Evolutionary conservation across 768 basidiomycete genomes (phyloP).

Genomic region (Lactarius quietus): DNA sequence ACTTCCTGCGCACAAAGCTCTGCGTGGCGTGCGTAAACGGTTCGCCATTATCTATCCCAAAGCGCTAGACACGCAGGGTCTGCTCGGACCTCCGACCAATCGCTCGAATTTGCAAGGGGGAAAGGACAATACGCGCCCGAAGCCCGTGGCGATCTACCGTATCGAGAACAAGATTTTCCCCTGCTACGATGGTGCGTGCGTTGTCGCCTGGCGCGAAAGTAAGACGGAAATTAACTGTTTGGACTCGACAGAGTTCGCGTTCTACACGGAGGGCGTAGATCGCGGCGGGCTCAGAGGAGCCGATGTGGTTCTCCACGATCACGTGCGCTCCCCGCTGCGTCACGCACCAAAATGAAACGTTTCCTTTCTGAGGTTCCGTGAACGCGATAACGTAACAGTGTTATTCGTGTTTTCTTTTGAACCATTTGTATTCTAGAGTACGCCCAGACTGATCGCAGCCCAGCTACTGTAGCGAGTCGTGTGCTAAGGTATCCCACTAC

Average conservation of each 20-base stretch:
- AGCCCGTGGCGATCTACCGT: conserved; percentile 80
- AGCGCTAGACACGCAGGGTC: conserved; percentile 92
- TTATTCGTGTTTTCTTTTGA: too few species aligned
- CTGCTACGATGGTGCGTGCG: conserved; percentile 87
- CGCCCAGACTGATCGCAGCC: conserved; percentile 87
- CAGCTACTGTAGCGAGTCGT: too few species aligned
- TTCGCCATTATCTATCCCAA: conserved; percentile 99
- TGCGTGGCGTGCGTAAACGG: conserved; percentile 95
- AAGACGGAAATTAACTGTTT: neutral
- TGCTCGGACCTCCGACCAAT: conserved; percentile 89
- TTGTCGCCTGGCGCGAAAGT: too few species aligned
- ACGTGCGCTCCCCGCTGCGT: too few species aligned
- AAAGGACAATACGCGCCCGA: conserved; percentile 48
- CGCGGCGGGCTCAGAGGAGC: too few species aligned
- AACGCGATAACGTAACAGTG: too few species aligned
- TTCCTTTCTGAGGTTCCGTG: too few species aligned
- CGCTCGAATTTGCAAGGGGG: conserved; percentile 92
- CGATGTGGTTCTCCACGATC: too few species aligned
- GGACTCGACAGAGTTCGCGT: conserved; percentile 78
- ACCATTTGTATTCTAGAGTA: too few species aligned
- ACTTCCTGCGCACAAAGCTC: conserved; percentile 94
- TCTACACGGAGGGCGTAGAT: conserved; percentile 94
- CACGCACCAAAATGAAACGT: too few species aligned
- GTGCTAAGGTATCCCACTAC: too few species aligned
- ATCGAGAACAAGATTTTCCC: conserved; percentile 95